Evolutionary conservation across 73 alveolate species (phyloP), one percentile per base, ranked within the genome.

Genomic region (Paramecium octaurelia): DNA sequence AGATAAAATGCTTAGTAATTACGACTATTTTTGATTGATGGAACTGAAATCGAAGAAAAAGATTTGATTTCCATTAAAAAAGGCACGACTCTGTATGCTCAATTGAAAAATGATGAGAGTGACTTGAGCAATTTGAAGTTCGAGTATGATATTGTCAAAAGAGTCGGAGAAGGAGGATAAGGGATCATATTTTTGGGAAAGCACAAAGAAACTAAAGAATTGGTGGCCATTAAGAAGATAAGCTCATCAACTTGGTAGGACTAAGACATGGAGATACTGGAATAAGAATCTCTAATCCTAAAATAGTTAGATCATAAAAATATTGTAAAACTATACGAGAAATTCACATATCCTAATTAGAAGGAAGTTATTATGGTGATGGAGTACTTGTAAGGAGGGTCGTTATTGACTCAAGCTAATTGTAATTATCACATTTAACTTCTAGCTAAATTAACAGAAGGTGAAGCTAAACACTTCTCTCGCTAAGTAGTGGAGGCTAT

Each of bases 361-460:
- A 92, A 69, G 42, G 92, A 96, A 43, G 84, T 96, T 1, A 84
- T 86, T 31, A 69, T 97, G 94, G 84, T 97, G 10, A 97, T 98
- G 99, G 99, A 98, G 71, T 94, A 87, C 60, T 97, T 97, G 18
- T 96, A 88, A 23, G 97, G 97, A 27, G 99, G 99, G 8, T 99
- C 97, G 54, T 92, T 98, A 83, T 64, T 64, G 84, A 64, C 84
- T 59, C 90, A 57, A 97, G 92, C 73, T 60, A 95, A 58, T 84
- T 95, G 77, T 46, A 86, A 77, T 95, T 95, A 94, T 29, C 91
- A 93, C 0, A 48, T 86, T 18, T 92, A 92, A 12, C 94, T 94
- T 35, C 54, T 57, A 57, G 98, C 98, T 14, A 48, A 96, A 57
- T 92, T 95, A 24, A 58, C 94, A n/a, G 98, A 95, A 80, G 92